These are phyloP conservation scores for Arabidopsis arenosa DNA, from an alignment of 345 rosid species.

Conservation along the genomic window DNA sequence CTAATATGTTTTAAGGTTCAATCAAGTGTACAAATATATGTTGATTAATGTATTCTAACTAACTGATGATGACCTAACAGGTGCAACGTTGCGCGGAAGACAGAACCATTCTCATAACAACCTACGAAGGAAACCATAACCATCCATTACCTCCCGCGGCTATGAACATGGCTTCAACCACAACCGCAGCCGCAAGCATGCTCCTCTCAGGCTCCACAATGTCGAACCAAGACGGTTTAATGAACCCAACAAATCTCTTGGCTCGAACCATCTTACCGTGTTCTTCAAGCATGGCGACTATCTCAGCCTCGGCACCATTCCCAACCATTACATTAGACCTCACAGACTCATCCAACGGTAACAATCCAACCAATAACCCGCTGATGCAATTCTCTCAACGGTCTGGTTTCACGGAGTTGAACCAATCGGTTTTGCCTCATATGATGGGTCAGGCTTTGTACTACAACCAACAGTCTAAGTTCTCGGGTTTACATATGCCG, in stretches of 20 bases:
- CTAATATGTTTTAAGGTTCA: slow-evolving; percentile 12
- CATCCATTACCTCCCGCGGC: slow-evolving; percentile 96
- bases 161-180: slow-evolving; percentile 89
- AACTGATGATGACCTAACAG: slow-evolving; percentile 45
- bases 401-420: slow-evolving; percentile 33
- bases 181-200: slow-evolving; percentile 86
- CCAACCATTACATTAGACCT: slow-evolving; percentile 95
- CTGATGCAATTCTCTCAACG: slow-evolving; percentile 48
- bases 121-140: slow-evolving; percentile 95
- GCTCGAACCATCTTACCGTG: slow-evolving; percentile 79
- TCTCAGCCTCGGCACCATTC: slow-evolving; percentile 96
- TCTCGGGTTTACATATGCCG: slow-evolving; percentile 81
- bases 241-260: slow-evolving; percentile 70
- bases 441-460: slow-evolving; percentile 68
- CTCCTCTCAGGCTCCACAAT: slow-evolving; percentile 77
- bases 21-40: slow-evolving; percentile 1
- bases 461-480: slow-evolving; percentile 66
- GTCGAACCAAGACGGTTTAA: slow-evolving; percentile 75
- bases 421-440: slow-evolving; percentile 52
- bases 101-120: slow-evolving; percentile 73
- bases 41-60: slow-evolving; percentile 14
- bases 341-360: slow-evolving; percentile 50
- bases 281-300: slow-evolving; percentile 94
- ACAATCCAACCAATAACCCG: slow-evolving; percentile 49
- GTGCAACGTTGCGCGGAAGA: slow-evolving; percentile 98